Evolutionary conservation across 306 rosid species (phyloP).

Genomic region (Purshia tridentata): DNA sequence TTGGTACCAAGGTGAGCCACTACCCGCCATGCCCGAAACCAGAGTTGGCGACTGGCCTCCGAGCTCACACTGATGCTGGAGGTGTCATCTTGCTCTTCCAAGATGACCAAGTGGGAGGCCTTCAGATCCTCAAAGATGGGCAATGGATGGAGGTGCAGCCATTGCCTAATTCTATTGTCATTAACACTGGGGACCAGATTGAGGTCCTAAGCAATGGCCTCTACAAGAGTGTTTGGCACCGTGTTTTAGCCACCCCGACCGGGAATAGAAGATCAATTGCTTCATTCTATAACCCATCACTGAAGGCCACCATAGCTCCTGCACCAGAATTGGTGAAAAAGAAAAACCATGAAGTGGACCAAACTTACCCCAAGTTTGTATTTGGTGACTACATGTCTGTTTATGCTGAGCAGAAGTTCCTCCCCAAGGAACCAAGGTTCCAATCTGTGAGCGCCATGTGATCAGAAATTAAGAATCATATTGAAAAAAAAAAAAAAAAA

Average conservation of each 20-base stretch:
- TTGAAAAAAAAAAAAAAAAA: neutral
- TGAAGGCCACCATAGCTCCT: conserved; percentile 83
- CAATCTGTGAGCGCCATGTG: conserved; percentile 60
- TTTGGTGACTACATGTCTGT: conserved; percentile 91
- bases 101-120: conserved; percentile 89
- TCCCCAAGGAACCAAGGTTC: conserved; percentile 92
- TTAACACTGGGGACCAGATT: conserved; percentile 97
- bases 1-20: conserved; percentile 98
- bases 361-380: conserved; percentile 74
- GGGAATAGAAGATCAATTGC: conserved; percentile 90
- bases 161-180: conserved; percentile 72
- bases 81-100: conserved; percentile 91
- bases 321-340: conserved; percentile 61
- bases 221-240: conserved; percentile 95
- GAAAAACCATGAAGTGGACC: conserved; percentile 43
- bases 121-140: conserved; percentile 89
- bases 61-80: conserved; percentile 97
- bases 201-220: conserved; percentile 91
- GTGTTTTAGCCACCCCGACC: conserved; percentile 55
- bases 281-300: conserved; percentile 83
- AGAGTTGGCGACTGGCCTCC: conserved; percentile 76
- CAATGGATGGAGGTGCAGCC: conserved; percentile 92
- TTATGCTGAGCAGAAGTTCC: conserved; percentile 89
- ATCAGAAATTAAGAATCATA: conserved; percentile 3
- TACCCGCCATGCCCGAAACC: conserved; percentile 93